Evolutionary conservation across 495 filamentous ascomycete species (phyloP).

Genomic region (Umbilicaria muhlenbergii): DNA sequence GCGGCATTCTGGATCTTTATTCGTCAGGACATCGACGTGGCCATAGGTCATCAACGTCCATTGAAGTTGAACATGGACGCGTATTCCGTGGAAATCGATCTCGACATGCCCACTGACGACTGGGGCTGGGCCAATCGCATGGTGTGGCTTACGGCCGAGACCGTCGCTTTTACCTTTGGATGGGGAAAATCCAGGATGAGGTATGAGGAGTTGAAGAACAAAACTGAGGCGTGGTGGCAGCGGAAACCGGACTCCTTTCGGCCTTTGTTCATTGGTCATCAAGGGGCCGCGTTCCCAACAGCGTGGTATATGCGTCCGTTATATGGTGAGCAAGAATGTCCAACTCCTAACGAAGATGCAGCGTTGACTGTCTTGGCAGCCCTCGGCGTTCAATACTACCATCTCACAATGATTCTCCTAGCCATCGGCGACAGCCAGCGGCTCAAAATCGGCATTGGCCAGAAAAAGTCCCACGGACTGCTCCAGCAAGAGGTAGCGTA

Average conservation of each 20-base stretch:
- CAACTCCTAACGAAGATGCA: too few relatives aligned
- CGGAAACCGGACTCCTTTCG: constrained; percentile 19
- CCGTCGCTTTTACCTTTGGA: constrained; percentile 24
- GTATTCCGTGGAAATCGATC: constrained; percentile 17
- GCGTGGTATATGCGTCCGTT: too few relatives aligned
- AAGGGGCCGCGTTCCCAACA: too few relatives aligned
- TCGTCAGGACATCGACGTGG: constrained; percentile 28
- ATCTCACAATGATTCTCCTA: too few relatives aligned
- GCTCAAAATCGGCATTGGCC: not conserved
- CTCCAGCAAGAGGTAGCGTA: too few relatives aligned
- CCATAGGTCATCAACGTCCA: constrained; percentile 23
- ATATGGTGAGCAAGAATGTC: too few relatives aligned
- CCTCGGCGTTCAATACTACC: too few relatives aligned
- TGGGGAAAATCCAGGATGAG: constrained; percentile 11
- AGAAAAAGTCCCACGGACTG: too few relatives aligned
- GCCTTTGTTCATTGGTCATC: constrained; percentile 9
- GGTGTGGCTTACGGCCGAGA: constrained; percentile 26
- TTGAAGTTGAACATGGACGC: constrained; percentile 20
- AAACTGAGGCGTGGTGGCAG: constrained; percentile 20
- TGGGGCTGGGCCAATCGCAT: constrained; percentile 20
- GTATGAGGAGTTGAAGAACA: constrained; percentile 15
- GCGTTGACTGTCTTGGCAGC: too few relatives aligned
- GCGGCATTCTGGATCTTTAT: constrained; percentile 30
- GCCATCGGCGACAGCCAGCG: not conserved
- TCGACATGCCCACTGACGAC: constrained; percentile 9